phyloP scores from a whole-genome alignment of 179 eudicot genomes.

The Patellifolia procumbens region DNA sequence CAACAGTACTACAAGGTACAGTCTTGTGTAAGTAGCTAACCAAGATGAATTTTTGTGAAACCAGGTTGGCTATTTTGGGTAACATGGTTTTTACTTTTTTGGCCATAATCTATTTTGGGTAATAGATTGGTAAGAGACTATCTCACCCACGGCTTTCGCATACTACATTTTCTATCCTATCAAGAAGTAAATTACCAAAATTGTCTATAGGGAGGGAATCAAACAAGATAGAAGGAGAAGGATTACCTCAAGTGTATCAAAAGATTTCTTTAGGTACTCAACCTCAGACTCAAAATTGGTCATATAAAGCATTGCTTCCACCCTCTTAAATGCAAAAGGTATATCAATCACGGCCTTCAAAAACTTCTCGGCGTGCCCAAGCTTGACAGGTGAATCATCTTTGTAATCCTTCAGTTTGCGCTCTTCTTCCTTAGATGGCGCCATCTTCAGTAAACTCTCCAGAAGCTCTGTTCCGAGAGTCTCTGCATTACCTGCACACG shows the following conservation, averaged over 20 bases:
- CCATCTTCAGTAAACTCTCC: slow-evolving; percentile 88
- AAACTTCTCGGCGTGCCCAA: slow-evolving; percentile 91
- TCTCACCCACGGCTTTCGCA: too few relatives aligned
- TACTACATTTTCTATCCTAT: too few relatives aligned
- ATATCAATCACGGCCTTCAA: slow-evolving; percentile 78
- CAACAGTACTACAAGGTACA: too few relatives aligned
- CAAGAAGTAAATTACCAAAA: too few relatives aligned
- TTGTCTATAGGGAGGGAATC: too few relatives aligned
- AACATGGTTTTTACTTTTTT: too few relatives aligned
- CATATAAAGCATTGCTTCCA: slow-evolving; percentile 81
- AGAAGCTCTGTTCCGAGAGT: slow-evolving; percentile 84
- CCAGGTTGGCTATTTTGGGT: too few relatives aligned
- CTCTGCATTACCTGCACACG: slow-evolving; percentile 74
- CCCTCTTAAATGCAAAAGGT: slow-evolving; percentile 85
- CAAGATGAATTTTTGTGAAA: too few relatives aligned
- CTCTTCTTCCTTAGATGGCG: slow-evolving; percentile 94
- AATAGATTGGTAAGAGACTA: too few relatives aligned
- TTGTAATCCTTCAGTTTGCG: slow-evolving; percentile 77
- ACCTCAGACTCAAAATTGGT: slow-evolving; percentile 85
- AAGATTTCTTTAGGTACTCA: slow-evolving; percentile 82
- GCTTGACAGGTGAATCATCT: slow-evolving; percentile 84
- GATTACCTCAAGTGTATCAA: slow-evolving; percentile 84
- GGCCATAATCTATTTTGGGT: too few relatives aligned
- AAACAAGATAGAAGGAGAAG: too few relatives aligned
- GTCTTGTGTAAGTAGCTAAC: too few relatives aligned